Evolutionary conservation across 2,329 filamentous ascomycete species (phyloP), one percentile per base, ranked within the genome.

Genomic region (Malbranchea zuffiana): DNA sequence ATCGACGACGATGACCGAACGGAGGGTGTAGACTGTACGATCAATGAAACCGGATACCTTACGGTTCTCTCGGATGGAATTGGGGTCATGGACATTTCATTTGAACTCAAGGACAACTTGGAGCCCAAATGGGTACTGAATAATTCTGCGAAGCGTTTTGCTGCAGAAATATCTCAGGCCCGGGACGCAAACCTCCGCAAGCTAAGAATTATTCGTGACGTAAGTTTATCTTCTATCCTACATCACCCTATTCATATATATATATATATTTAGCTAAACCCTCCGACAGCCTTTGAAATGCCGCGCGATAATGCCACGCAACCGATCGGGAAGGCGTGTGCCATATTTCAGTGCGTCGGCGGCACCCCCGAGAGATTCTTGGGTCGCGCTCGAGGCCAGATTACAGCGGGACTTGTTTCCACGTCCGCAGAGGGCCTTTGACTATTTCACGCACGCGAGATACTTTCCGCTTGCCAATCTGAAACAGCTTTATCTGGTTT

Each of bases 261-360:
- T n/a, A n/a, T n/a, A n/a, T n/a, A n/a, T n/a, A n/a, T n/a, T n/a
- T n/a, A n/a, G n/a, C n/a, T n/a, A n/a, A n/a, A n/a, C n/a, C n/a
- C n/a, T n/a, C 12, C n/a, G 16, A 21, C n/a, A 40, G 37, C 23
- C 32, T 6, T 28, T 30, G 18, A 40, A 40, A 40, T 40, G 37
- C 25, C 37, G 37, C 8, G 32, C 31, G 13, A 30, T 40, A 17
- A 13, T 35, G 13, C 23, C 37, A 11, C 16, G n/a, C 4, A 19
- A 19, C n/a, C 21, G 29, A 23, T 15, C 6, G n/a, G 37, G 24
- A 24, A 36, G 15, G 15, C n/a, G n/a, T n/a, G n/a, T n/a, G n/a
- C n/a, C n/a, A n/a, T n/a, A n/a, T n/a, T n/a, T n/a, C n/a, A n/a
- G n/a, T n/a, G n/a, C n/a, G n/a, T n/a, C n/a, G n/a, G n/a, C n/a